A percentile compares a stretch with the other conserved stretches of the same genome.
These are phyloP conservation scores for Leccinum longicurvipes DNA, from an alignment of 768 basidiomycete genomes.

Conservation along the genomic window DNA sequence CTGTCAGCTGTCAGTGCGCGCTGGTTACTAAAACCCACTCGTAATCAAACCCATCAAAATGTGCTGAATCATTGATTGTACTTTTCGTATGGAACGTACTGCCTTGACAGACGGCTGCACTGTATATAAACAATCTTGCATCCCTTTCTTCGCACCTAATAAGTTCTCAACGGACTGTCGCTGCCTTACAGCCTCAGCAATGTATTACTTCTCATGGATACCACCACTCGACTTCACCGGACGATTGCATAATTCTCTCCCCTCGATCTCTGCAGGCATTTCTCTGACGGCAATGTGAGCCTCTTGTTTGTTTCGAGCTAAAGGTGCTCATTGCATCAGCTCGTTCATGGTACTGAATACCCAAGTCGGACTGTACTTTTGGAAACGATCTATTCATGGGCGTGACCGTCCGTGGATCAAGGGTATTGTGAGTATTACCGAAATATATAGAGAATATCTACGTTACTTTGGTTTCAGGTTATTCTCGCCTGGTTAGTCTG, in stretches of 20 bases:
- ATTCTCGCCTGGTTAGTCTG: conserved; percentile 21
- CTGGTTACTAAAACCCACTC: too few species aligned
- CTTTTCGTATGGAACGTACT: neutral
- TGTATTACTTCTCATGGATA: neutral
- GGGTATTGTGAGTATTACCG: conserved; percentile 11
- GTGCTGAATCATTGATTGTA: neutral
- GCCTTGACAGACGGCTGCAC: neutral
- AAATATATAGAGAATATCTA: too few species aligned
- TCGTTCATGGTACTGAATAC: conserved; percentile 20
- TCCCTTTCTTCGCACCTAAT: neutral
- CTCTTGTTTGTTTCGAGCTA: neutral
- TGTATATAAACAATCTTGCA: conserved; percentile 9
- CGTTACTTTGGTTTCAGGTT: conserved; percentile 10
- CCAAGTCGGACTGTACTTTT: conserved; percentile 24
- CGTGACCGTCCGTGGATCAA: conserved; percentile 24
- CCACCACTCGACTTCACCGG: conserved; percentile 1
- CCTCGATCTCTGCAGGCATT: conserved; percentile 10
- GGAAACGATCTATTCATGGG: conserved; percentile 10
- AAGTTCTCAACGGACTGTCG: neutral
- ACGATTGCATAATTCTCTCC: neutral
- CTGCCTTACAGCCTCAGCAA: neutral
- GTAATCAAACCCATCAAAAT: neutral
- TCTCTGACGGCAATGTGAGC: conserved; percentile 15
- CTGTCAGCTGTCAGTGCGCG: too few species aligned
- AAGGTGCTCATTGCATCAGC: conserved; percentile 1